These are phyloP conservation scores for Ceratocystis papillata DNA, from an alignment of 2,329 filamentous ascomycete species.

Conservation along the genomic window DNA sequence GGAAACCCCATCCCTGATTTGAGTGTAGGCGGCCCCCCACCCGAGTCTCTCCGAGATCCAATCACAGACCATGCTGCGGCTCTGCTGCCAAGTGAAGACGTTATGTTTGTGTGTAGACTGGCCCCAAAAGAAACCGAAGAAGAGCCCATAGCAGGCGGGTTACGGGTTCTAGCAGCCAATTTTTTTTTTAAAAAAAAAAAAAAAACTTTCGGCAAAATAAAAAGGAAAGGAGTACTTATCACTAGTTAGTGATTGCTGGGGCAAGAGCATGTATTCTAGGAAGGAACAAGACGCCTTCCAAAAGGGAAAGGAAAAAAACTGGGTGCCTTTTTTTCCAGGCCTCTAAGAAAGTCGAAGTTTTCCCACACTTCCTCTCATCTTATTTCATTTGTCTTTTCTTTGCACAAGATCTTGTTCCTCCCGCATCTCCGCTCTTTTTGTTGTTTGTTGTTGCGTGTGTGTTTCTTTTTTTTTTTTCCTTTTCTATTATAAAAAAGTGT, in stretches of 20 bases:
- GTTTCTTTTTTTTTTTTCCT: slow-evolving; percentile 24
- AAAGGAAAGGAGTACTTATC: background rate
- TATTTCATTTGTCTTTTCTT: slow-evolving; percentile 27
- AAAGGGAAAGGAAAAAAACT: slow-evolving; percentile 6
- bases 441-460: slow-evolving; percentile 19
- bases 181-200: background rate
- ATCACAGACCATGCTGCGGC: slow-evolving; percentile 15
- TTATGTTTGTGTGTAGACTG: background rate
- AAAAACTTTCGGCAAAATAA: background rate
- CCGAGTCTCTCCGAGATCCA: slow-evolving; percentile 15
- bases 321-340: slow-evolving; percentile 21
- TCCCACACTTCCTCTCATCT: slow-evolving; percentile 22
- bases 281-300: slow-evolving; percentile 6
- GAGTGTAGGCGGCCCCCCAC: background rate
- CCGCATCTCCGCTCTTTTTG: slow-evolving; percentile 25
- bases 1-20: slow-evolving; percentile 2
- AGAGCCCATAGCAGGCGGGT: background rate
- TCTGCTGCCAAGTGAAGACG: background rate
- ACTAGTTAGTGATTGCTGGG: background rate
- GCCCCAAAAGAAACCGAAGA: background rate
- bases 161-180: background rate
- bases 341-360: slow-evolving; percentile 14
- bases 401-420: slow-evolving; percentile 27
- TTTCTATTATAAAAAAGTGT: slow-evolving; percentile 19
- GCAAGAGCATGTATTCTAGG: background rate